Evolutionary conservation across 2,329 filamentous ascomycete genomes (phyloP).

Genomic region (Botrytis porri): DNA sequence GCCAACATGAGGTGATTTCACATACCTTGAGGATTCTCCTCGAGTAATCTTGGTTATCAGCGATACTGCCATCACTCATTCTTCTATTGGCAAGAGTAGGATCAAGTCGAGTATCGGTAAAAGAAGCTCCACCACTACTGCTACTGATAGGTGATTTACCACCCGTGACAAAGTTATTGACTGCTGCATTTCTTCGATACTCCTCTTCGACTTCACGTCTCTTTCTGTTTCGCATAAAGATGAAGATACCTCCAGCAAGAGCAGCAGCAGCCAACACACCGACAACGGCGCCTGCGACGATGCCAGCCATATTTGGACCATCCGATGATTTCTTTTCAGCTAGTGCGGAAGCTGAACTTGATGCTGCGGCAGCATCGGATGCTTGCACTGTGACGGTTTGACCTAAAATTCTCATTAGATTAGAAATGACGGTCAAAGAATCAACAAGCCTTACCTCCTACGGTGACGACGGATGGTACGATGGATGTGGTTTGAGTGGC

Average conservation of each 20-base stretch:
- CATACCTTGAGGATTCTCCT: slow-evolving; percentile 89
- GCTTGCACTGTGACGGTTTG: slow-evolving; percentile 36
- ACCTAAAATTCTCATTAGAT: slow-evolving; percentile 19
- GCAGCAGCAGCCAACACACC: slow-evolving; percentile 69
- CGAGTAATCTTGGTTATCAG: slow-evolving; percentile 95
- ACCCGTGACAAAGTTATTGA: slow-evolving; percentile 70
- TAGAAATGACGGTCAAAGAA: not conserved
- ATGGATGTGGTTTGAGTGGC: slow-evolving; percentile 26
- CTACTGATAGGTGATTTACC: slow-evolving; percentile 60
- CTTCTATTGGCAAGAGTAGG: slow-evolving; percentile 75
- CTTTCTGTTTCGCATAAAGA: slow-evolving; percentile 72
- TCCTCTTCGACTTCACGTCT: slow-evolving; percentile 80
- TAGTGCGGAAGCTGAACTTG: slow-evolving; percentile 16
- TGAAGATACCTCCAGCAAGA: slow-evolving; percentile 65
- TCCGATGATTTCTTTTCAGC: slow-evolving; percentile 7
- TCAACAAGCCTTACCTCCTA: slow-evolving; percentile 20
- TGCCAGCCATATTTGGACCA: slow-evolving; percentile 61
- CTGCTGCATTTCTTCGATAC: slow-evolving; percentile 75
- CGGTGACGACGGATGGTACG: slow-evolving; percentile 33
- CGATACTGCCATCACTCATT: slow-evolving; percentile 92
- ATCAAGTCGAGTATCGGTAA: slow-evolving; percentile 81
- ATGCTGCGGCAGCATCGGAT: slow-evolving; percentile 19
- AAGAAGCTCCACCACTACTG: slow-evolving; percentile 53
- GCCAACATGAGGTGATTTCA: slow-evolving; percentile 29
- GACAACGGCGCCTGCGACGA: slow-evolving; percentile 84